Evolutionary conservation across 371 early-diverging fungal species (phyloP), one percentile per base, ranked within the genome.

Genomic region (Saksenaea oblongispora): DNA sequence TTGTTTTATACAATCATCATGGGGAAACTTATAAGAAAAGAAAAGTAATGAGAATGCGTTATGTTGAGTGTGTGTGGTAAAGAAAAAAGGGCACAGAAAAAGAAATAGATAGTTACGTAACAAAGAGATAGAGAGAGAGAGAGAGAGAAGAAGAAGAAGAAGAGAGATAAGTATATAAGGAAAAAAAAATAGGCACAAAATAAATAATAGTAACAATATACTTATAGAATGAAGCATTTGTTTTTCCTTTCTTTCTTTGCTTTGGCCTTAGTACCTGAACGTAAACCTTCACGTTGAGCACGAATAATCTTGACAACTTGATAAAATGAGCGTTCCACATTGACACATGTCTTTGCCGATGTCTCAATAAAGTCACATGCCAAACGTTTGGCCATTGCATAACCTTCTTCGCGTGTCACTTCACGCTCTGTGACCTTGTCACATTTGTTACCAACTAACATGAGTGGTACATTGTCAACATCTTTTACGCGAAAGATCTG

Each of bases 391-490:
- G 93, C 89, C 79, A 90, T 88, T 22, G 83, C 85, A 69, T 78
- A 81, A 27, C 91, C 96, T 72, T 92, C 92, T 72, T 87, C 85
- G 56, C 82, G 80, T 47, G 86, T 83, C 18, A 94, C 91, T 71
- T 89, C 89, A 53, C 92, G 76, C 69, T 93, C 87, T 51, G 84
- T 82, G 24, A 85, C 83, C 70, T 89, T 80, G 68, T 94, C 95
- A 59, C 87, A 88, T 78, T 96, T 95, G 82, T 96, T 96, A 22
- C 95, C 97, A 13, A 97, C 90, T 17, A 97, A 74, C 74, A 95
- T 89, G 66, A 95, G 76, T 3, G 95, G 94, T 27, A 90, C 87
- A 67, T 89, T 84, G 47, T 90, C 87, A 54, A 83, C 79, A 69
- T 93, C 93, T 68, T 93, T 93, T 18, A 93, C 93, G 39, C 92